These are phyloP conservation scores for Aspergillus costaricaensis DNA, from an alignment of 2,329 filamentous ascomycete species.

Conservation along the genomic window DNA sequence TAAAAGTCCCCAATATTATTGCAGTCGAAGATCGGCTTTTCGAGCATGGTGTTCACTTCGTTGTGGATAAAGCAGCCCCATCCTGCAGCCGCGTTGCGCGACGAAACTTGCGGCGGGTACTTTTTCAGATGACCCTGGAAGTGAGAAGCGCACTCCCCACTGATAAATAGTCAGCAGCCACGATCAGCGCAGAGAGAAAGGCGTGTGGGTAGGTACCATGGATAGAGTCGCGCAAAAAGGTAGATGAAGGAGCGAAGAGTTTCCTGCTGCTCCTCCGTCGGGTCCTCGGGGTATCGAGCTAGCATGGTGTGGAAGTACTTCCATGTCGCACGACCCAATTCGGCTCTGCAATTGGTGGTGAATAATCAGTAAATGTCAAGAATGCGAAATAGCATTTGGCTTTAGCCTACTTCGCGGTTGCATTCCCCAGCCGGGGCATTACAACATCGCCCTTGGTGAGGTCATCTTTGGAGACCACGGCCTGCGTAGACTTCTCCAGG, in stretches of 20 bases:
- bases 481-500: conserved; percentile 33
- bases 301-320: conserved; percentile 68
- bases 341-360: conserved; percentile 49
- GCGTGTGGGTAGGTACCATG: conserved; percentile 51
- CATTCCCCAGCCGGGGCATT: conserved; percentile 52
- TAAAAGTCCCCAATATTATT: conserved; percentile 67
- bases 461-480: conserved; percentile 34
- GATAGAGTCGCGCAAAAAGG: conserved; percentile 66
- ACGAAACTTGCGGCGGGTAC: conserved; percentile 65
- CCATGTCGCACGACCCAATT: conserved; percentile 66
- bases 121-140: conserved; percentile 63
- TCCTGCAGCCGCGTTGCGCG: conserved; percentile 61
- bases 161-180: conserved; percentile 28
- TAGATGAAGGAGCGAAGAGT: conserved; percentile 63
- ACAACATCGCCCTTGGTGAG: conserved; percentile 47
- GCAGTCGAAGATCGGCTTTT: conserved; percentile 65
- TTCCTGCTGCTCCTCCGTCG: conserved; percentile 61
- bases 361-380: conserved; percentile 8
- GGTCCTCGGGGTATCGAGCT: conserved; percentile 65
- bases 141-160: conserved; percentile 66
- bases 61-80: conserved; percentile 70
- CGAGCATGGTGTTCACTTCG: conserved; percentile 63
- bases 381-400: not conserved
- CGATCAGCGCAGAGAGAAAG: not conserved
- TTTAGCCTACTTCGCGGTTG: conserved; percentile 48